Percentiles rank a stretch among this genome's conserved stretches.
Evolutionary conservation across 2,329 filamentous ascomycete genomes (phyloP).

Genomic region (Periconia digitata): DNA sequence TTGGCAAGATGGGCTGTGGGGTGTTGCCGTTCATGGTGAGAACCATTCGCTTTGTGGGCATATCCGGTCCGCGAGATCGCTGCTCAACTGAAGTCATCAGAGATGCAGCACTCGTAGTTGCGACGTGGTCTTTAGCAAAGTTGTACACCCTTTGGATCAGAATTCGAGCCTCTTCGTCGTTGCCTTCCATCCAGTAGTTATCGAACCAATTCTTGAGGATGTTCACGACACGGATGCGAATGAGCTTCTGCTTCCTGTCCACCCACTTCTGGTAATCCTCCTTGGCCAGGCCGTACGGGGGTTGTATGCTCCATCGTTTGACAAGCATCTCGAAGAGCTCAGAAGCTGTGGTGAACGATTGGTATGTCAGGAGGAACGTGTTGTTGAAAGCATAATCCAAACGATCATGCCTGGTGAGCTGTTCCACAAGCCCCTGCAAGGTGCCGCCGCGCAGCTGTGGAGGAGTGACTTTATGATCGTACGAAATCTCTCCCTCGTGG

Average conservation of each 20-base stretch:
- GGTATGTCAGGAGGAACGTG: conserved; percentile 94
- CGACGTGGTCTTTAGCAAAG: conserved; percentile 90
- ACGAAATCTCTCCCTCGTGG: conserved; percentile 84
- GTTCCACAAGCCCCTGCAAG: conserved; percentile 84
- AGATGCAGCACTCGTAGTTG: conserved; percentile 83
- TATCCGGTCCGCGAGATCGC: conserved; percentile 83
- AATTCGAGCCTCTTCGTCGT: conserved; percentile 78
- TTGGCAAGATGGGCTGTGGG: conserved; percentile 87
- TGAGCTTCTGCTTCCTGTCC: conserved; percentile 92
- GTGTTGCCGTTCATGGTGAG: conserved; percentile 81
- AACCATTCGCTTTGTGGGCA: conserved; percentile 80
- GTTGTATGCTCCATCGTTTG: conserved; percentile 88
- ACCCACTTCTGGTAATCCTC: conserved; percentile 84
- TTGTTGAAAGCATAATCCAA: conserved; percentile 95
- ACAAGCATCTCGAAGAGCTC: conserved; percentile 94
- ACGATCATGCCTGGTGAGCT: conserved; percentile 93
- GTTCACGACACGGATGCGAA: conserved; percentile 94
- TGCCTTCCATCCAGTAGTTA: conserved; percentile 97
- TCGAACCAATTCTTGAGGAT: conserved; percentile 99
- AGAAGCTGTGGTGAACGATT: conserved; percentile 86
- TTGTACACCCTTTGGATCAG: conserved; percentile 86
- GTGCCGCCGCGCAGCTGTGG: conserved; percentile 86
- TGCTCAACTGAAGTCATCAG: conserved; percentile 88
- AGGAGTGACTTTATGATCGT: conserved; percentile 77
- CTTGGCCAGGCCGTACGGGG: conserved; percentile 75